A percentile compares a stretch with the other conserved stretches of the same genome.
These are phyloP conservation scores for Aquanectria penicillioides DNA, from an alignment of 2,329 filamentous ascomycete genomes.

Conservation along the genomic window DNA sequence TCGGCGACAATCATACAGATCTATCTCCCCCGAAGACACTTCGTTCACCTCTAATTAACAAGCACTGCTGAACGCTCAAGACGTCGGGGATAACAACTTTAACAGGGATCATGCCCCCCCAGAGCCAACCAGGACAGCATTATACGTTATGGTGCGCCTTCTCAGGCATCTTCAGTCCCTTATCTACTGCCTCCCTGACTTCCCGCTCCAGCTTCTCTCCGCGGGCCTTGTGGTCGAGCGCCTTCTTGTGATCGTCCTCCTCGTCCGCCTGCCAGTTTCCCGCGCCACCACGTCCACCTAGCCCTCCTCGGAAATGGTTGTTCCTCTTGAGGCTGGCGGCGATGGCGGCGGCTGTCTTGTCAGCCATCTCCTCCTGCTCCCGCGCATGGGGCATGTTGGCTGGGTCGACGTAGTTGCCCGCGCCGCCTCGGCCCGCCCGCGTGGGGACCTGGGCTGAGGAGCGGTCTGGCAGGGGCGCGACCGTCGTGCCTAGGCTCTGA, in stretches of 20 bases:
- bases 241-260: conserved; percentile 39
- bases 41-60: no score
- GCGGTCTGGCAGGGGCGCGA: conserved; percentile 38
- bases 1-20: conserved; percentile 1
- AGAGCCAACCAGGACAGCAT: no score
- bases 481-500: conserved; percentile 43
- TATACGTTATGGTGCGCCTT: conserved; percentile 51
- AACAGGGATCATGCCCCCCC: no score
- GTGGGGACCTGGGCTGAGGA: conserved; percentile 46
- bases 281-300: conserved; percentile 64
- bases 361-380: conserved; percentile 48
- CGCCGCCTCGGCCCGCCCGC: conserved; percentile 67
- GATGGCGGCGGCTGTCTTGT: conserved; percentile 48
- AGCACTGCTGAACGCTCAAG: no score
- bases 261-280: conserved; percentile 60
- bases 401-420: conserved; percentile 66
- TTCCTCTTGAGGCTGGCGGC: conserved; percentile 43
- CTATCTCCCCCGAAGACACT: background rate
- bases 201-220: conserved; percentile 54
- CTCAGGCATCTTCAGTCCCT: conserved; percentile 57
- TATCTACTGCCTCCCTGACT: conserved; percentile 58
- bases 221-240: conserved; percentile 36
- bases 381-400: conserved; percentile 45
- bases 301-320: conserved; percentile 30
- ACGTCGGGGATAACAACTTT: no score